phyloP scores from a whole-genome alignment of 352 stramenopile species.

The Paralagenidium karlingii region DNA sequence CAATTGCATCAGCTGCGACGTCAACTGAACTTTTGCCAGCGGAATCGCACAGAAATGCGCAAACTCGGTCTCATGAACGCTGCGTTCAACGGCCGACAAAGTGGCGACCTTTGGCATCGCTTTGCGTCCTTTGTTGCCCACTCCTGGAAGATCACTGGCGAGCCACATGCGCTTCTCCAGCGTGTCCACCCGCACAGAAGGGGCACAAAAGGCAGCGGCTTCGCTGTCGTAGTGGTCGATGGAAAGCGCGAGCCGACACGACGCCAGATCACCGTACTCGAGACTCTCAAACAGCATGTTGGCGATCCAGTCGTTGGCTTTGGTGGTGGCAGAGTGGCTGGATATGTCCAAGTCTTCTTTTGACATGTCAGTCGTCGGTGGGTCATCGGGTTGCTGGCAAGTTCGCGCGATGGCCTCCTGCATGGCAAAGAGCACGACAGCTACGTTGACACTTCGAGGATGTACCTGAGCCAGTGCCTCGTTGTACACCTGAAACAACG shows the following conservation, averaged over 20 bases:
- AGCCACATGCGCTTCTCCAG: constrained; percentile 46
- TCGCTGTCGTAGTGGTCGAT: constrained; percentile 31
- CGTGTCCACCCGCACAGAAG: constrained; percentile 25
- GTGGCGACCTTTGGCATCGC: constrained; percentile 24
- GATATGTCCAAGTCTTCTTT: background rate
- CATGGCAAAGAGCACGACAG: constrained; percentile 37
- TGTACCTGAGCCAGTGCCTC: constrained; percentile 20
- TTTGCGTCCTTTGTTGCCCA: constrained; percentile 52
- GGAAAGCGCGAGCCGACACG: background rate
- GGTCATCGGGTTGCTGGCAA: no score
- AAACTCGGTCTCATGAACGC: constrained; percentile 46
- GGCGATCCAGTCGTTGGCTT: background rate
- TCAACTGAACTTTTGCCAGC: constrained; percentile 29
- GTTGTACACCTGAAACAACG: constrained; percentile 13
- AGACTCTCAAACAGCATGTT: background rate
- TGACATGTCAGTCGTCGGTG: no score
- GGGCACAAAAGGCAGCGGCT: no score
- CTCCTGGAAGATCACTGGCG: constrained; percentile 41
- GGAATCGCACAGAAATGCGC: constrained; percentile 16
- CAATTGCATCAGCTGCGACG: constrained; percentile 38
- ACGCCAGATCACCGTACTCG: background rate
- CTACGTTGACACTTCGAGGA: constrained; percentile 30
- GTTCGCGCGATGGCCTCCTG: constrained; percentile 19
- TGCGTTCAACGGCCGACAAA: constrained; percentile 22
- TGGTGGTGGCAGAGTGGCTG: background rate